Percentiles rank a stretch among this genome's conserved stretches.
Evolutionary conservation across 768 basidiomycete species (phyloP).

Genomic region (Dictyophora rubrovolvata): DNA sequence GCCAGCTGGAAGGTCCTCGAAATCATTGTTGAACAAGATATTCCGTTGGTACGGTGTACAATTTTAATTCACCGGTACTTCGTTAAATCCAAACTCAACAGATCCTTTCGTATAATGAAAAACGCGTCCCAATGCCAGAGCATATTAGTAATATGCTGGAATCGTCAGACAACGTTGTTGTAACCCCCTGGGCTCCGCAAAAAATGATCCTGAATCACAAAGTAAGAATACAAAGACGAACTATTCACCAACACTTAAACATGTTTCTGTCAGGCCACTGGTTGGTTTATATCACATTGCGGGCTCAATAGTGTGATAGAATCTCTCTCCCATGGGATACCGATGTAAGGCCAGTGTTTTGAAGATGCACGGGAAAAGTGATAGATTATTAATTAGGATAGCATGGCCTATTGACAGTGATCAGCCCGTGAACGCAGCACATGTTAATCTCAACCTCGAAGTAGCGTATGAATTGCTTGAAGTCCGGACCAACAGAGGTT

Average conservation of each 20-base stretch:
- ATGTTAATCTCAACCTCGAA: slow-evolving; percentile 12
- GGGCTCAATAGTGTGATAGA: slow-evolving; percentile 18
- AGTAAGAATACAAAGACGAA: slow-evolving; percentile 7
- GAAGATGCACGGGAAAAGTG: neutral
- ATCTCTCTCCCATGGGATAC: slow-evolving; percentile 14
- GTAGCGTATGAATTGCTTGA: slow-evolving; percentile 13
- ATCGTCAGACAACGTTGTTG: slow-evolving; percentile 12
- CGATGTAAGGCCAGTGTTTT: slow-evolving; percentile 12
- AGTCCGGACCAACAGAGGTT: slow-evolving; percentile 13
- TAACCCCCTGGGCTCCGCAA: slow-evolving; percentile 18
- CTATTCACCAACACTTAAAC: neutral
- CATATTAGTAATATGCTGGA: slow-evolving; percentile 12
- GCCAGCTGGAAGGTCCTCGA: slow-evolving; percentile 17
- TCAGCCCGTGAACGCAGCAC: slow-evolving; percentile 16
- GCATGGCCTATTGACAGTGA: slow-evolving; percentile 20
- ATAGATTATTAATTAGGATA: slow-evolving; percentile 11
- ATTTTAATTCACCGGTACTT: neutral
- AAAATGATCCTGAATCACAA: slow-evolving; percentile 17
- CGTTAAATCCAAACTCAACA: neutral
- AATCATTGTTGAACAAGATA: slow-evolving; percentile 14
- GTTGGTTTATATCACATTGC: slow-evolving; percentile 20
- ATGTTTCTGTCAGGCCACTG: slow-evolving; percentile 13
- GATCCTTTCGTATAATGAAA: slow-evolving; percentile 17
- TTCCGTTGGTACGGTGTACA: slow-evolving; percentile 17
- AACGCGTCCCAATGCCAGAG: slow-evolving; percentile 10